phyloP scores from a whole-genome alignment of 2,329 filamentous ascomycete species.

The Sporothrix protearum region DNA sequence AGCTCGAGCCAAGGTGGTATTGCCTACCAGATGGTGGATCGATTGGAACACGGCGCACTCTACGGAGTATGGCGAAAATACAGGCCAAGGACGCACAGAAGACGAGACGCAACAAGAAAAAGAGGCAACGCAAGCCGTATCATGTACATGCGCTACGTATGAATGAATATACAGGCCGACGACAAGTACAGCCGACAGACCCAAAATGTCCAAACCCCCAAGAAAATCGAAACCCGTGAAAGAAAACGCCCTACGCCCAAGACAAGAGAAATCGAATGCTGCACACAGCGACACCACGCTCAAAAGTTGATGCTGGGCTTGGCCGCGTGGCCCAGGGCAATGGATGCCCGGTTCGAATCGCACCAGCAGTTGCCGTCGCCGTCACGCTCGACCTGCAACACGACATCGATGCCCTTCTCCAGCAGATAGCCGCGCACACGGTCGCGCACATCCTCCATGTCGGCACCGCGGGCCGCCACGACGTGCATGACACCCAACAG shows the following conservation, averaged over 20 bases:
- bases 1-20: not conserved
- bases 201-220: not conserved
- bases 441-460: slow-evolving; percentile 78
- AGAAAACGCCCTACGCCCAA: not conserved
- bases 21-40: not conserved
- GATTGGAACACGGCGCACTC: not conserved
- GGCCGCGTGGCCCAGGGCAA: slow-evolving; percentile 26
- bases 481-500: slow-evolving; percentile 85
- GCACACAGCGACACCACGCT: not conserved
- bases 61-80: not conserved
- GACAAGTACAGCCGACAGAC: not conserved
- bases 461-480: slow-evolving; percentile 65
- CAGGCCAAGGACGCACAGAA: not conserved
- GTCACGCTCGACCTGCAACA: slow-evolving; percentile 84
- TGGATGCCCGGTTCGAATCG: slow-evolving; percentile 41
- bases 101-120: not conserved
- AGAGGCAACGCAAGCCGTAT: not conserved
- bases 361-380: slow-evolving; percentile 67
- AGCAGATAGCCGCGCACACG: slow-evolving; percentile 69
- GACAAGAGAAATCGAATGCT: not conserved
- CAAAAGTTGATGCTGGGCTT: slow-evolving; percentile 21
- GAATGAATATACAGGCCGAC: not conserved
- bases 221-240: not conserved
- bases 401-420: slow-evolving; percentile 70
- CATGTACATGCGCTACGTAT: slow-evolving; percentile 9